These are phyloP conservation scores for Inga leiocalycina DNA, from an alignment of 306 rosid species.

Conservation along the genomic window DNA sequence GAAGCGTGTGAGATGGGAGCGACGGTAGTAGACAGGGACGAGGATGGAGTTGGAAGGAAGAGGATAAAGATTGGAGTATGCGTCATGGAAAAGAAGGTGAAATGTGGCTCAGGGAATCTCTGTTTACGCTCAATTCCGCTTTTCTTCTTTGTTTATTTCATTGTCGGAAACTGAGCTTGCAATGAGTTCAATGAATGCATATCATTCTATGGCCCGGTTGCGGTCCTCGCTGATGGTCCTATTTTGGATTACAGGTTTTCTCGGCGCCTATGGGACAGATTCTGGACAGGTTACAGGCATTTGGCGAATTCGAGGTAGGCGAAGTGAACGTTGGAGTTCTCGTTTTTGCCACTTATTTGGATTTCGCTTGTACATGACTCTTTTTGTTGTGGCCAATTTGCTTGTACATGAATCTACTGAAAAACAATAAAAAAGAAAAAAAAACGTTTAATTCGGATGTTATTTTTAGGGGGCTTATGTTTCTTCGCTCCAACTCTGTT, in stretches of 20 bases:
- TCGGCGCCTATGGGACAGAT: conserved; percentile 95
- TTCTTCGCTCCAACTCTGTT: conserved; percentile 17
- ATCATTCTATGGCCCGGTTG: conserved; percentile 35
- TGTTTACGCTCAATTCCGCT: conserved; percentile 41
- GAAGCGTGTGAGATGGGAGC: background rate
- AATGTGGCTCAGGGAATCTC: conserved; percentile 82
- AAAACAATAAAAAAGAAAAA: background rate
- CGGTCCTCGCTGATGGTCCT: conserved; percentile 22
- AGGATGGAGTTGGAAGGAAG: conserved; percentile 33
- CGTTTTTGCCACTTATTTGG: conserved; percentile 25
- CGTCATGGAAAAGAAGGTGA: conserved; percentile 99
- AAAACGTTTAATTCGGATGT: background rate
- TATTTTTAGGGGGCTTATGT: background rate
- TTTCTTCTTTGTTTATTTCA: conserved; percentile 14
- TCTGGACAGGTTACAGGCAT: conserved; percentile 75
- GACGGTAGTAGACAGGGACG: conserved; percentile 31
- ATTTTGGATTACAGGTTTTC: conserved; percentile 57
- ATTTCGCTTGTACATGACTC: conserved; percentile 28
- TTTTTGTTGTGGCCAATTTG: conserved; percentile 15
- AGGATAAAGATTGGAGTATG: conserved; percentile 88
- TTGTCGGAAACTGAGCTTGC: conserved; percentile 27
- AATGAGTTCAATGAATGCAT: conserved; percentile 25
- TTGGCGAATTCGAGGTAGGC: conserved; percentile 91
- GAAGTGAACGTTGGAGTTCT: background rate
- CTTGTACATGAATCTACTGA: conserved; percentile 15